Percentiles rank a stretch among this genome's conserved stretches.
Evolutionary conservation across 2,329 filamentous ascomycete species (phyloP).

Genomic region (Claviceps paspali): DNA sequence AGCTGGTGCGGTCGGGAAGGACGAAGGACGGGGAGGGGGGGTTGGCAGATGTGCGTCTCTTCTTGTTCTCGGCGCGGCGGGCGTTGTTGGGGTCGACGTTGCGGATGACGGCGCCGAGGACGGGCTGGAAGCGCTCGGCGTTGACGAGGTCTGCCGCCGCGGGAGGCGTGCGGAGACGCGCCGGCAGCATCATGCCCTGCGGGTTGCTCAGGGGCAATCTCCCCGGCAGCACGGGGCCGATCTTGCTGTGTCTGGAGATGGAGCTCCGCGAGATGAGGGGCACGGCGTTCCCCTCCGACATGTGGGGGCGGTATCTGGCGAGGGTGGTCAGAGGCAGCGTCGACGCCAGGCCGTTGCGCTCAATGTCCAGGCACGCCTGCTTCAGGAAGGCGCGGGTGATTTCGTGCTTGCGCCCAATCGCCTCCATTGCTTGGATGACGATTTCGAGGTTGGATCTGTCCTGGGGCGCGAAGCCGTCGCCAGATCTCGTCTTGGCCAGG

Average conservation of each 20-base stretch:
- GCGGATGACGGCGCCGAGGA: slow-evolving; percentile 18
- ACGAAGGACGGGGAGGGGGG: slow-evolving; percentile 4
- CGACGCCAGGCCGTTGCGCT: slow-evolving; percentile 29
- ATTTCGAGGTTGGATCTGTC: slow-evolving; percentile 49
- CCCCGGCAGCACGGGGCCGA: slow-evolving; percentile 28
- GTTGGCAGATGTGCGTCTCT: slow-evolving; percentile 16
- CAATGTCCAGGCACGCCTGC: slow-evolving; percentile 71
- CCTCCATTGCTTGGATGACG: slow-evolving; percentile 62
- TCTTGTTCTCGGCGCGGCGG: slow-evolving; percentile 15
- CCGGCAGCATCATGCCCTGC: slow-evolving; percentile 6
- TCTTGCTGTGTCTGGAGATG: slow-evolving; percentile 24
- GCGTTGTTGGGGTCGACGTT: slow-evolving; percentile 12
- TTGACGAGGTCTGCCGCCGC: too few species aligned
- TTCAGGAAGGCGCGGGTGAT: slow-evolving; percentile 75
- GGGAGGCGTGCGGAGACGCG: too few species aligned
- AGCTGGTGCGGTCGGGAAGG: slow-evolving; percentile 19
- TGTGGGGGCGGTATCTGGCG: slow-evolving; percentile 16
- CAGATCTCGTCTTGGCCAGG: slow-evolving; percentile 52
- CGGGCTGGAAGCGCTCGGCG: slow-evolving; percentile 15
- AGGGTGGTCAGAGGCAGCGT: slow-evolving; percentile 22
- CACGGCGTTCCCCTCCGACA: slow-evolving; percentile 17
- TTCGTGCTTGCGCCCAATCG: slow-evolving; percentile 55
- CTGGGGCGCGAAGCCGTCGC: slow-evolving; percentile 37
- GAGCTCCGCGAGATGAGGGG: slow-evolving; percentile 32
- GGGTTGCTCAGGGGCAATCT: slow-evolving; percentile 23